phyloP scores from a whole-genome alignment of 495 filamentous ascomycete species.

The Talaromyces ruber region DNA sequence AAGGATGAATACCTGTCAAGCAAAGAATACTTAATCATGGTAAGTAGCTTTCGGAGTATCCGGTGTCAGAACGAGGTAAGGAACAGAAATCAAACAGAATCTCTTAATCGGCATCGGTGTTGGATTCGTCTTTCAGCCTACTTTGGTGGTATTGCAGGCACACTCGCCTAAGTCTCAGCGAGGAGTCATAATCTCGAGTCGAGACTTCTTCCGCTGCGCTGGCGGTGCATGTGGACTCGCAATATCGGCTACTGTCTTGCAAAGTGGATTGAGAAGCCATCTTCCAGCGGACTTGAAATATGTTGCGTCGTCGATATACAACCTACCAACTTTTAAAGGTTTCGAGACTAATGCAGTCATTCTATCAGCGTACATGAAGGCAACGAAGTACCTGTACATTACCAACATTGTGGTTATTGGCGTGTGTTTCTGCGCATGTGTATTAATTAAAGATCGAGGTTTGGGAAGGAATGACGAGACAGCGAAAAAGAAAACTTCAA shows the following conservation, averaged over 20 bases:
- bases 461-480: constrained; percentile 23
- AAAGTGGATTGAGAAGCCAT: constrained; percentile 19
- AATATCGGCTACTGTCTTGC: constrained; percentile 33
- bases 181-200: constrained; percentile 36
- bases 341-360: constrained; percentile 25
- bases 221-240: constrained; percentile 41
- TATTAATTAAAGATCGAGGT: constrained; percentile 45
- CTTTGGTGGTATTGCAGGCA: constrained; percentile 39
- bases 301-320: not conserved
- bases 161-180: constrained; percentile 33
- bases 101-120: not conserved
- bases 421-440: constrained; percentile 39
- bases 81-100: not conserved
- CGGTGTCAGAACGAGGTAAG: too few species aligned
- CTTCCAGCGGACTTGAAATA: constrained; percentile 11
- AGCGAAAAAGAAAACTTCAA: not conserved
- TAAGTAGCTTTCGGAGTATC: too few species aligned
- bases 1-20: too few species aligned
- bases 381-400: constrained; percentile 43
- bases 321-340: constrained; percentile 11
- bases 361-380: constrained; percentile 39
- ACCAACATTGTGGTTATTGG: constrained; percentile 47
- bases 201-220: constrained; percentile 39
- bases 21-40: too few species aligned
- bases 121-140: constrained; percentile 1